A percentile compares a stretch with the other conserved stretches of the same genome.
These are phyloP conservation scores for Periconia sp. DNA, from an alignment of 2,329 filamentous ascomycete species.

Conservation along the genomic window DNA sequence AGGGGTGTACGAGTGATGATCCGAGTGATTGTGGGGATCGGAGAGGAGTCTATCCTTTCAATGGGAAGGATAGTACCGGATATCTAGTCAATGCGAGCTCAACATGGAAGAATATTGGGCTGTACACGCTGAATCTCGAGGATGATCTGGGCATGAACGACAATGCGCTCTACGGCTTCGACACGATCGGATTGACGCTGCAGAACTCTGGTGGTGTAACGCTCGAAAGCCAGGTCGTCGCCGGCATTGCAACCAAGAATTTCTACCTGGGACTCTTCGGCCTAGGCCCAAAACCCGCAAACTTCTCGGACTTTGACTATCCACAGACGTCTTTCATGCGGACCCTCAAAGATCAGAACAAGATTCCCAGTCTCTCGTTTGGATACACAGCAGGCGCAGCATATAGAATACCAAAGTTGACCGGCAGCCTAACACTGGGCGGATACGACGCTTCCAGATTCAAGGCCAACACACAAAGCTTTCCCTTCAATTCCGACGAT, in stretches of 20 bases:
- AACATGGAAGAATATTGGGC: constrained; percentile 10
- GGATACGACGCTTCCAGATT: constrained; percentile 46
- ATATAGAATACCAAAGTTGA: constrained; percentile 25
- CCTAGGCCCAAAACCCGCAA: constrained; percentile 10
- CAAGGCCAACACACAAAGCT: constrained; percentile 24
- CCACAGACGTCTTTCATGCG: constrained; percentile 12
- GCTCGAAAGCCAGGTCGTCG: constrained; percentile 9
- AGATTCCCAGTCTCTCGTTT: constrained; percentile 28
- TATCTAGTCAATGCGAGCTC: constrained; percentile 6
- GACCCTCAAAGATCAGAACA: constrained; percentile 8
- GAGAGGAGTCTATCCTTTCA: constrained; percentile 9
- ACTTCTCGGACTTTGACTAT: constrained; percentile 16
- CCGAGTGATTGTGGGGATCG: constrained; percentile 8
- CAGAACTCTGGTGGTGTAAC: constrained; percentile 6
- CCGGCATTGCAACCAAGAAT: constrained; percentile 13
- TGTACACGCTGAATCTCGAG: constrained; percentile 7
- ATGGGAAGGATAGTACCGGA: constrained; percentile 1
- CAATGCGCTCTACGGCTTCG: constrained; percentile 11
- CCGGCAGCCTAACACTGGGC: constrained; percentile 43
- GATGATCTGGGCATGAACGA: constrained; percentile 9
- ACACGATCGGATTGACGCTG: constrained; percentile 9
- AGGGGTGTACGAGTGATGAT: constrained; percentile 13
- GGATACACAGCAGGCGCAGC: constrained; percentile 28
- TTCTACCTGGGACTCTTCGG: constrained; percentile 15
- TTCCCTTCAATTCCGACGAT: constrained; percentile 28